Base-by-base conservation (phyloP, 352 stramenopile genomes). In the Pythium scleroteichum region DNA sequence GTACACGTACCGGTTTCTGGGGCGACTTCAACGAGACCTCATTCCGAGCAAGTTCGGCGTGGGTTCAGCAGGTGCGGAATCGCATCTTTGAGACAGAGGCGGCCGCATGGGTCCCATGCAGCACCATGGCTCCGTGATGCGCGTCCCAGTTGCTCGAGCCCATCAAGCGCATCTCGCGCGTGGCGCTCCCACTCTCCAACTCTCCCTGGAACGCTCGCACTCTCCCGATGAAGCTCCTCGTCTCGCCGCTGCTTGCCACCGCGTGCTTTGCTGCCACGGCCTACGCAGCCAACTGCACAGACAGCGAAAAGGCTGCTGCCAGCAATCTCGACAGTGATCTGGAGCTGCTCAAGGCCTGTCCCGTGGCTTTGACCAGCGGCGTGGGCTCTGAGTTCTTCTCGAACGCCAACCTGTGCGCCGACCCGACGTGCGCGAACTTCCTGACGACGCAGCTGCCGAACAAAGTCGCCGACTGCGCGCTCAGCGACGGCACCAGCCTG, bases 401-500 rank as follows among this genome's bases (percentile, higher is more conserved):
- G 33, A 23, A 27, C 22, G 20, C 40, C 3, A 38, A 44, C 19
- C 20, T 44, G 33, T 57, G 50, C 6, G 32, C 33, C 20, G 20
- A 38, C 16, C 20, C 50, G 22, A 38, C 9, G 19, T 57, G 50
- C 22, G 50, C 14, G 12, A 7, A 23, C 14, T 57, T 32, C 35
- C 50, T 57, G 6, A 13, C 35, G 33, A 39, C 45, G 16, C 19
- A 47, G 50, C 32, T 44, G 9, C 22, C 22, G 20, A 16, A 35
- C 9, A 53, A 53, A 23, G 23, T 57, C 22, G 27, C 50, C 5
- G 50, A 57, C 22, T 57, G 50, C 19, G 4, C 29, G 2, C 3
- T 52, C 23, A 27, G 22, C 35, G 50, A 33, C 20, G 50, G 50
- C 50, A 45, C 27, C 20, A 47, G 26, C 19, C 27, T 57, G 10